Conservation (phyloP, 2,329 filamentous ascomycete genomes). For the Mycosphaerella sp. region DNA sequence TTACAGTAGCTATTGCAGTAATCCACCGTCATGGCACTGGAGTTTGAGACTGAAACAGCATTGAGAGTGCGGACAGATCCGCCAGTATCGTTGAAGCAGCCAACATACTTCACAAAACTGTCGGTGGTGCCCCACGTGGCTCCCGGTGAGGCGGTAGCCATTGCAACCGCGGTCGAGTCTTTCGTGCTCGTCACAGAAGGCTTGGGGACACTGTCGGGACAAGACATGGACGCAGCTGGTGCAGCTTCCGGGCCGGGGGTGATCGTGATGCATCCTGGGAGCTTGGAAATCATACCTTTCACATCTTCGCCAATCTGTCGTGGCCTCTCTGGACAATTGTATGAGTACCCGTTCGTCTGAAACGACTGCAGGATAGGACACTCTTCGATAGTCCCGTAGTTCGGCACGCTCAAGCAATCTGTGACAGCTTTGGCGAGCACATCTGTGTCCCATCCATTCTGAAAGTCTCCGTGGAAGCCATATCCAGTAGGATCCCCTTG, state of each 20-base stretch:
- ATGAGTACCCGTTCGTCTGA: slow-evolving; percentile 25
- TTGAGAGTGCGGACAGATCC: slow-evolving; percentile 25
- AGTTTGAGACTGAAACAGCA: slow-evolving; percentile 21
- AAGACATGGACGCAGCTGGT: slow-evolving; percentile 28
- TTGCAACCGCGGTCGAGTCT: slow-evolving; percentile 25
- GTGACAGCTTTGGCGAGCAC: slow-evolving; percentile 37
- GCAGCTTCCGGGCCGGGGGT: slow-evolving; percentile 29
- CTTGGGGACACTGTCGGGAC: slow-evolving; percentile 19
- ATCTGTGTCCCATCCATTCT: slow-evolving; percentile 44
- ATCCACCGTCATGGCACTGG: slow-evolving; percentile 30
- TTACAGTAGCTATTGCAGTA: slow-evolving; percentile 32
- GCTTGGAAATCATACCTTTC: slow-evolving; percentile 26
- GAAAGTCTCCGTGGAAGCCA: slow-evolving; percentile 50
- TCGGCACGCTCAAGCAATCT: slow-evolving; percentile 32
- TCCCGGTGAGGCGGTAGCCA: slow-evolving; percentile 18
- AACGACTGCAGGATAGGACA: slow-evolving; percentile 31
- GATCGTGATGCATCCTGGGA: slow-evolving; percentile 34
- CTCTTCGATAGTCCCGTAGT: slow-evolving; percentile 32
- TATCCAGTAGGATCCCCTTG: slow-evolving; percentile 47
- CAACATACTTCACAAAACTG: slow-evolving; percentile 27
- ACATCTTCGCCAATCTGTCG: slow-evolving; percentile 29
- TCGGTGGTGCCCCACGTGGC: slow-evolving; percentile 24
- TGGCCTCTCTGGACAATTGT: slow-evolving; percentile 31
- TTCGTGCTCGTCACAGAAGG: slow-evolving; percentile 27
- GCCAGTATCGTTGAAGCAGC: slow-evolving; percentile 34